phyloP scores from a whole-genome alignment of 2,329 filamentous ascomycete genomes.

The Tolypocladium guangdongense region DNA sequence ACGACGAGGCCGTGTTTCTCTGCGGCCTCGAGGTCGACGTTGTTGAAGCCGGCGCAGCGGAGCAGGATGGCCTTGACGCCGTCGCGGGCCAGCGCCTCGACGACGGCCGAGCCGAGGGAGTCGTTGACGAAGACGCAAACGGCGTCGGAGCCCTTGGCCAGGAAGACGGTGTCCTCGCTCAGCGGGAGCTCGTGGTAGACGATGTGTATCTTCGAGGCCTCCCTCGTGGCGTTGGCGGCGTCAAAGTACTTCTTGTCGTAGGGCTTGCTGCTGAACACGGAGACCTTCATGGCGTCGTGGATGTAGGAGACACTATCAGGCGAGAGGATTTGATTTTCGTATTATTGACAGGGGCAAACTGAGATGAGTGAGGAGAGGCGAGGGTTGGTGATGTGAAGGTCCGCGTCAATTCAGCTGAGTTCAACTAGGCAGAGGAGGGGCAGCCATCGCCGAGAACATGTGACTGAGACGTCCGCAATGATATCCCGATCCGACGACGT shows the following conservation, averaged over 20 bases:
- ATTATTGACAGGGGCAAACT: too few relatives aligned
- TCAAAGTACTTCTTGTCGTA: slow-evolving; percentile 22
- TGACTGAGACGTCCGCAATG: too few relatives aligned
- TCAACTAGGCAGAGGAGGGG: too few relatives aligned
- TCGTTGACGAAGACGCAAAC: slow-evolving; percentile 64
- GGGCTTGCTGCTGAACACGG: slow-evolving; percentile 38
- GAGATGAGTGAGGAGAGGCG: too few relatives aligned
- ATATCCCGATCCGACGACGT: too few relatives aligned
- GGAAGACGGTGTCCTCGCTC: slow-evolving; percentile 40
- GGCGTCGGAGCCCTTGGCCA: slow-evolving; percentile 41
- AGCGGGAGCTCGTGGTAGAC: slow-evolving; percentile 49
- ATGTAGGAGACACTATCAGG: too few relatives aligned
- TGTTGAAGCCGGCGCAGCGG: slow-evolving; percentile 59
- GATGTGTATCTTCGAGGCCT: slow-evolving; percentile 20
- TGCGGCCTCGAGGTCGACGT: slow-evolving; percentile 49
- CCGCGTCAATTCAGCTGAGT: too few relatives aligned
- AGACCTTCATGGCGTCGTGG: slow-evolving; percentile 37
- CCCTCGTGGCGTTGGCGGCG: slow-evolving; percentile 22
- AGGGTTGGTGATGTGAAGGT: too few relatives aligned
- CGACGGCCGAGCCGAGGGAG: slow-evolving; percentile 36
- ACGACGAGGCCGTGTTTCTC: slow-evolving; percentile 45
- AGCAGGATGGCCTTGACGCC: slow-evolving; percentile 50
- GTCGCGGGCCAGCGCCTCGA: slow-evolving; percentile 34
- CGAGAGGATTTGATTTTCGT: too few relatives aligned
- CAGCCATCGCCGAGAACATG: too few relatives aligned